Evolutionary conservation across 768 basidiomycete species (phyloP), one percentile per base, ranked within the genome.

Genomic region (Boletus sp.): DNA sequence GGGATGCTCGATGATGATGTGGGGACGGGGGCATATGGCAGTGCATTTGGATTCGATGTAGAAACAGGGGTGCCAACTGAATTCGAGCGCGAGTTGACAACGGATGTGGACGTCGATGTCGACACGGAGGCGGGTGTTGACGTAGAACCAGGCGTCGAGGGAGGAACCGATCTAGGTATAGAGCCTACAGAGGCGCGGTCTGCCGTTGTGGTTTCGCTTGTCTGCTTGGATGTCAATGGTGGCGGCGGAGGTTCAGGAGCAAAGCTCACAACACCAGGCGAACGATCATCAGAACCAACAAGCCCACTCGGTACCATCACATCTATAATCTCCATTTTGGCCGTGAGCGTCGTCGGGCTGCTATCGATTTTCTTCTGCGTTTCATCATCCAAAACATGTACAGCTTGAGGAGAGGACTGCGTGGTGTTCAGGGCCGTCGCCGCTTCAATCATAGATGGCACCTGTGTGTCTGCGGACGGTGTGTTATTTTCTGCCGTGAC

Each of bases 161-260:
- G 30, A 1, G 47, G 21, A 1, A 35, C 23, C 4, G 35, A 55
- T 43, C 35, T 21, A 11, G 54, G 37, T 34, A 32, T 14, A 51
- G 51, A 40, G 19, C 41, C 42, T 21, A 51, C 19, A 0, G 42
- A 25, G 10, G 43, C 11, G 7, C 6, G 34, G 30, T 63, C 59
- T 15, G 42, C 46, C 30, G 45, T 30, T n/a, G 41, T 49, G 32
- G 8, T 50, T 45, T 65, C 64, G 40, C 49, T 65, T 9, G 54
- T 43, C 60, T 60, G 60, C 48, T 57, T 59, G 54, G 38, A 61
- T 46, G 52, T 59, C 59, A 68, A 70, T 67, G 68, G 67, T 38
- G 67, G 67, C 5, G 67, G 70, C 50, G 64, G 68, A 42, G 69
- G 70, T 9, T 69, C 65, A 64, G 70, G 63, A 44, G 68, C 68